Evolutionary conservation across 768 basidiomycete species (phyloP), one percentile per base, ranked within the genome.

Genomic region (Stropharia rugosoannulata): DNA sequence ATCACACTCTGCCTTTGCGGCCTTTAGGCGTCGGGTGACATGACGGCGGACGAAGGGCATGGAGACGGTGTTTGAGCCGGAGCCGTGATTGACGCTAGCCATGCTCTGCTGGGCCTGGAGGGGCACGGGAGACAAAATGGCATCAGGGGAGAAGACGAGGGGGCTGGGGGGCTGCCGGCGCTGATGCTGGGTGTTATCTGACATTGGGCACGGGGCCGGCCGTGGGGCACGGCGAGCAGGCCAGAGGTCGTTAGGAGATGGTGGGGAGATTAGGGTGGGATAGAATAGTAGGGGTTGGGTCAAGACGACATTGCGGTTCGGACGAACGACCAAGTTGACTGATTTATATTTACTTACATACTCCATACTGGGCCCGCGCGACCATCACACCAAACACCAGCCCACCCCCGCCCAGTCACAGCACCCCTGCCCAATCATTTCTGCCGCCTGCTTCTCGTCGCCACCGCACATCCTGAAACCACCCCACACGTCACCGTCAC

Each of bases 1-100:
- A 83, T 99, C 94, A 79, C 96, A 99, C 61, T 92, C 91, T 49
- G 90, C 85, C 78, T 99, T 98, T 55, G 96, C 95, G 3, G 89
- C 89, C 75, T 87, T 90, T 72, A 98, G 85, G 55, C 97, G 87
- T 60, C 93, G 85, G 38, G 90, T 93, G 65, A 98, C 93, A 76
- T 98, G 95, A 53, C 93, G 85, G 58, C 91, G 80, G 59, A 98
- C 91, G 69, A 93, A 93, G 57, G 91, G 90, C 91, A 93, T 93
- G 51, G 91, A 91, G 51, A 93, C 89, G 51, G 88, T 89, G 69
- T 89, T 89, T 25, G 87, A 79, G 49, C 77, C 79, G 18, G 66
- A 84, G 47, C 75, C 75, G 70, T 74, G 69, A 58, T 48, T 67
- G 27, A 66, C 62, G 66, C 67, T 73, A 47, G 69, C 63, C 55